These are phyloP conservation scores for Alternaria gaisen DNA, from an alignment of 2,329 filamentous ascomycete species.

Conservation along the genomic window DNA sequence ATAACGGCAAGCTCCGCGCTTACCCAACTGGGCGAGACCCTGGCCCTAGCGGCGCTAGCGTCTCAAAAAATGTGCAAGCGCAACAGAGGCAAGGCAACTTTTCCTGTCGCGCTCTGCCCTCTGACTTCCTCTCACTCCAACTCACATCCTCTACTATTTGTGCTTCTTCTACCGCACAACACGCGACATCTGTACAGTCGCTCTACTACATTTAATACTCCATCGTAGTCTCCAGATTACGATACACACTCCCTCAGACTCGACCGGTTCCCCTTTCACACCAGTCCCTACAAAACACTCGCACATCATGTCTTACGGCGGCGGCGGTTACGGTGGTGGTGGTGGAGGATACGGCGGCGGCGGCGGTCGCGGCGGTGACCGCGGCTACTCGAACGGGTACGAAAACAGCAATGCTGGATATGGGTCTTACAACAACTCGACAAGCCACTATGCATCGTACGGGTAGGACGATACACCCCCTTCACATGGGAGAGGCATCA, in stretches of 20 bases:
- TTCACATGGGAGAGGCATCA: slow-evolving; percentile 52
- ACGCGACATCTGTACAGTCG: slow-evolving; percentile 38
- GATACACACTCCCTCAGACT: slow-evolving; percentile 32
- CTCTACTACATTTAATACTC: slow-evolving; percentile 30
- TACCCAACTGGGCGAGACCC: slow-evolving; percentile 17
- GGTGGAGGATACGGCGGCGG: slow-evolving; percentile 45
- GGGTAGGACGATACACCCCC: slow-evolving; percentile 53
- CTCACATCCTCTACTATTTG: slow-evolving; percentile 27
- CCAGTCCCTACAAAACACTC: slow-evolving; percentile 45
- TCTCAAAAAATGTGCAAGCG: slow-evolving; percentile 33
- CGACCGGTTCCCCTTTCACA: slow-evolving; percentile 33
- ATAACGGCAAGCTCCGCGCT: slow-evolving; percentile 15
- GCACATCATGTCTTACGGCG: slow-evolving; percentile 74
- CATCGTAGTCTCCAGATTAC: slow-evolving; percentile 21
- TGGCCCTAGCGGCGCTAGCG: slow-evolving; percentile 17
- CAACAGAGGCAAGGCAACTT: slow-evolving; percentile 35
- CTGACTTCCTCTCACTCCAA: slow-evolving; percentile 26
- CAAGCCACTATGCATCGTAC: slow-evolving; percentile 55
- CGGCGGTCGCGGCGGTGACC: slow-evolving; percentile 55
- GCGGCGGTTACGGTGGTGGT: slow-evolving; percentile 55
- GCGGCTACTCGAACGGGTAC: slow-evolving; percentile 65
- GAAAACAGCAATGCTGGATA: slow-evolving; percentile 54
- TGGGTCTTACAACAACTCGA: slow-evolving; percentile 57
- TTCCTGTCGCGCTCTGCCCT: slow-evolving; percentile 31
- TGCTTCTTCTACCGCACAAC: slow-evolving; percentile 29